Base-by-base conservation (phyloP, 148 eudicot genomes). In the Vaccinium vitisidaea region DNA sequence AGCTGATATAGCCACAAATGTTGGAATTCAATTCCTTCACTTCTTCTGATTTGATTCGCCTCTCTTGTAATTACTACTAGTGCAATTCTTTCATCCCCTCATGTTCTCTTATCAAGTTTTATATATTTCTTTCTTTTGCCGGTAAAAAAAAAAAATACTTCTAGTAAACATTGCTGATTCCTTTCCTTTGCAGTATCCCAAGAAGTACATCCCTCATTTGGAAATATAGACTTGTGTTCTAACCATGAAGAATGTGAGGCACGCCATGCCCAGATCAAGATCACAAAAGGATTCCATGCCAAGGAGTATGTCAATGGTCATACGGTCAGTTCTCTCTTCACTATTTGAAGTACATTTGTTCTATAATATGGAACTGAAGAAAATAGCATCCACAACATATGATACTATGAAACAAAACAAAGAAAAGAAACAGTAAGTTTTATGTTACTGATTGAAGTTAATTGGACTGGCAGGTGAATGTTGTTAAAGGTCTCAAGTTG, bases 221-320 rank as follows among this genome's bases (percentile, higher is more conserved):
- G 92, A 85, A 89, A 89, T 84, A 71, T 80, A 63, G 89, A 90
- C 32, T 86, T 97, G 55, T 97, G 99, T 86, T 92, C 93, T 48
- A 90, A 92, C 89, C 98, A 97, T 88, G 94, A 94, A 80, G 88
- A 90, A 59, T 97, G 96, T 78, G 90, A 90, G 80, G 87, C 85
- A 58, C 98, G 99, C n/a, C 89, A 88, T 82, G 93, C 91, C 84
- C 91, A 90, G 80, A 94, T 97, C 89, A 95, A 93, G 90, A 87
- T 92, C 88, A 94, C 95, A 86, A 94, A 97, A 92, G 98, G 98
- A 69, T 97, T 94, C 88, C 87, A 87, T 86, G 98, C 98, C 75
- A 97, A 93, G 98, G 99, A 97, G 91, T 95, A 93, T 84, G 92
- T 95, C 86, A 93, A 91, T 93, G 98, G 99, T 87, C 98, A 91